These are phyloP conservation scores for Halophytophthora polymorphica DNA, from an alignment of 352 stramenopile genomes.

Conservation along the genomic window DNA sequence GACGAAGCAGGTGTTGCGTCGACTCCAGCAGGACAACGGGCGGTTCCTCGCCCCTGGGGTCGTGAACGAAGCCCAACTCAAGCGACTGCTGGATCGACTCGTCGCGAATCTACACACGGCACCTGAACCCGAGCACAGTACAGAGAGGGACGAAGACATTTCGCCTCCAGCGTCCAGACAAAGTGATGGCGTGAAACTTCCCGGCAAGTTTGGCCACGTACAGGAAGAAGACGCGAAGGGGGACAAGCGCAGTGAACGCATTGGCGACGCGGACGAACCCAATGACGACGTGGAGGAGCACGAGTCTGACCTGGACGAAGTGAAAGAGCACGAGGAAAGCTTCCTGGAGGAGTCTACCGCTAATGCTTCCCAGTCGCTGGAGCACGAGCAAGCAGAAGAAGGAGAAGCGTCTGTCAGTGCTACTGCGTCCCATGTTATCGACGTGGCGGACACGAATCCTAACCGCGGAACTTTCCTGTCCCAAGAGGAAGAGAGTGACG, in stretches of 20 bases:
- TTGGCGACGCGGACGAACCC: too few relatives aligned
- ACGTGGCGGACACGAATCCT: conserved; percentile 10
- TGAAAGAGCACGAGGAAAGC: conserved; percentile 36
- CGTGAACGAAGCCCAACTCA: conserved; percentile 67
- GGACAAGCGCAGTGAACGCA: too few relatives aligned
- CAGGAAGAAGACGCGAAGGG: too few relatives aligned
- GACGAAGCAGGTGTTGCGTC: conserved; percentile 33
- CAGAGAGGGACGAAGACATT: too few relatives aligned
- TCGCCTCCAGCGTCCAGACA: too few relatives aligned
- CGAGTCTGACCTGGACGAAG: conserved; percentile 16
- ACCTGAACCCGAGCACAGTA: neutral
- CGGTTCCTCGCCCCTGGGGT: conserved; percentile 55
- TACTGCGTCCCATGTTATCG: neutral
- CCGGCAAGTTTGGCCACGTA: too few relatives aligned
- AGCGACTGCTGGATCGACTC: conserved; percentile 58
- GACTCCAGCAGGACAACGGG: conserved; percentile 65
- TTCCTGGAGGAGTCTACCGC: conserved; percentile 34
- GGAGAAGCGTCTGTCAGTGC: too few relatives aligned
- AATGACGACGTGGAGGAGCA: conserved; percentile 17
- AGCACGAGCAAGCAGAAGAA: too few relatives aligned
- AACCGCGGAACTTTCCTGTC: conserved; percentile 21
- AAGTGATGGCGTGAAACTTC: too few relatives aligned
- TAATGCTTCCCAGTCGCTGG: conserved; percentile 33
- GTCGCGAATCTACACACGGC: conserved; percentile 42
- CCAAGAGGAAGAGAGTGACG: conserved; percentile 8